These are phyloP conservation scores for Aspergillus sp. DNA, from an alignment of 2,329 filamentous ascomycete species.

Conservation along the genomic window DNA sequence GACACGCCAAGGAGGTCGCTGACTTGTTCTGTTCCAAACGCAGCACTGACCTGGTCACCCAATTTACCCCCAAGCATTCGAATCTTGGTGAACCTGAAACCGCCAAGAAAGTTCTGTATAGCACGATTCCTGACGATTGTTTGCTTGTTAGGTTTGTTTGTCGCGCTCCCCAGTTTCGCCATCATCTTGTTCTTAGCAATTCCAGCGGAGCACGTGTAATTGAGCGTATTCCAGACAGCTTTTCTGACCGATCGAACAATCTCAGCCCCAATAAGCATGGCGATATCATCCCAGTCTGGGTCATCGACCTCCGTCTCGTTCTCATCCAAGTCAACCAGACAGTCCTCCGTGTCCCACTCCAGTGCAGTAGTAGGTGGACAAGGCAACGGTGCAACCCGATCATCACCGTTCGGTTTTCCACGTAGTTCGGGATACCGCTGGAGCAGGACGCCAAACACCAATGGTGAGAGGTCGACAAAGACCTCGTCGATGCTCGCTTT, in stretches of 20 bases:
- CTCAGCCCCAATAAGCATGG: slow-evolving; percentile 81
- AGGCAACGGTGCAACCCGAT: slow-evolving; percentile 64
- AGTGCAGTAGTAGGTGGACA: slow-evolving; percentile 70
- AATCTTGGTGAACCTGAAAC: slow-evolving; percentile 93
- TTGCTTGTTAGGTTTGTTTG: slow-evolving; percentile 92
- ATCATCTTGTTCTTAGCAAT: slow-evolving; percentile 92
- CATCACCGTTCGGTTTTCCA: slow-evolving; percentile 54
- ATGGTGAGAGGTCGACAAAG: slow-evolving; percentile 85
- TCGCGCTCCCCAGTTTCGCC: slow-evolving; percentile 85
- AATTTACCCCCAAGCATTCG: slow-evolving; percentile 93
- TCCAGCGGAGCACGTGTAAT: slow-evolving; percentile 90
- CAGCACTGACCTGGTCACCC: slow-evolving; percentile 79
- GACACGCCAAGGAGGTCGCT: slow-evolving; percentile 71
- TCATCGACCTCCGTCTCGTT: slow-evolving; percentile 72
- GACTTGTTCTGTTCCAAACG: slow-evolving; percentile 78
- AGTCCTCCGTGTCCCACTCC: slow-evolving; percentile 76
- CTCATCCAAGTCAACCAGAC: slow-evolving; percentile 74
- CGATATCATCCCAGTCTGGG: slow-evolving; percentile 95
- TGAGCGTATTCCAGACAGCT: slow-evolving; percentile 66
- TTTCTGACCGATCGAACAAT: slow-evolving; percentile 76
- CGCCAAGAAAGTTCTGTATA: slow-evolving; percentile 72
- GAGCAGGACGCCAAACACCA: slow-evolving; percentile 74
- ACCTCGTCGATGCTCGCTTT: slow-evolving; percentile 96
- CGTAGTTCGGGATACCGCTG: slow-evolving; percentile 73
- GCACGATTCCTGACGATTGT: slow-evolving; percentile 90